Conservation (phyloP, 306 rosid genomes). For the Neltuma alba region DNA sequence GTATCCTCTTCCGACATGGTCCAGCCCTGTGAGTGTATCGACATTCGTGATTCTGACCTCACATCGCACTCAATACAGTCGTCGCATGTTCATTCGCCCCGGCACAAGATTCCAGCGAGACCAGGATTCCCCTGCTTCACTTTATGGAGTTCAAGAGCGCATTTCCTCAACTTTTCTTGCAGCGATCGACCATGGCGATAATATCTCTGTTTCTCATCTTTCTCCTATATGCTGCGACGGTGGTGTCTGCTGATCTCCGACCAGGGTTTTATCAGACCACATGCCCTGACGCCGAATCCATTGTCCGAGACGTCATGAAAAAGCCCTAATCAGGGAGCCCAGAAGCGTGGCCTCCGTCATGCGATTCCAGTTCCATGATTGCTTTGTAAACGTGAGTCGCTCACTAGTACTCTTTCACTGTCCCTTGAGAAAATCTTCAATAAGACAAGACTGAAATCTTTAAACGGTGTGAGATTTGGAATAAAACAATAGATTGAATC, state of each 20-base stretch:
- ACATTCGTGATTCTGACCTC: neutral
- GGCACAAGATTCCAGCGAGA: neutral
- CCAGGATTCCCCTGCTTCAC: neutral
- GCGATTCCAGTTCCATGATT: constrained; percentile 90
- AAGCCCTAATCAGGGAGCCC: constrained; percentile 60
- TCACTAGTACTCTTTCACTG: neutral
- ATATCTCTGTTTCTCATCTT: constrained; percentile 32
- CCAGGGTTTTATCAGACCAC: constrained; percentile 55
- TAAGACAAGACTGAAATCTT: neutral
- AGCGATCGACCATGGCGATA: constrained; percentile 4
- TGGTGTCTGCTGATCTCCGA: constrained; percentile 48
- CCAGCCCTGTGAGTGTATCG: neutral
- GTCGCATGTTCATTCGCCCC: neutral
- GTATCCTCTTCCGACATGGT: no score
- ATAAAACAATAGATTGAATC: neutral
- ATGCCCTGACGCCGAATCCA: constrained; percentile 64
- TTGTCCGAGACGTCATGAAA: constrained; percentile 71
- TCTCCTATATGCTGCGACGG: constrained; percentile 33
- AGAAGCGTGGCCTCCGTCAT: constrained; percentile 87
- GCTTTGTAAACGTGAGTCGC: constrained; percentile 70
- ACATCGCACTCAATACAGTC: neutral
- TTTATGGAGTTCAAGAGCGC: neutral
- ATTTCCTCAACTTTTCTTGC: neutral
- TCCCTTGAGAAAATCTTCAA: neutral
- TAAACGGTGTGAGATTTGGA: neutral